A percentile compares a stretch with the other conserved stretches of the same genome.
phyloP scores from a whole-genome alignment of 2,329 filamentous ascomycete species.

The Penicillium sp. region DNA sequence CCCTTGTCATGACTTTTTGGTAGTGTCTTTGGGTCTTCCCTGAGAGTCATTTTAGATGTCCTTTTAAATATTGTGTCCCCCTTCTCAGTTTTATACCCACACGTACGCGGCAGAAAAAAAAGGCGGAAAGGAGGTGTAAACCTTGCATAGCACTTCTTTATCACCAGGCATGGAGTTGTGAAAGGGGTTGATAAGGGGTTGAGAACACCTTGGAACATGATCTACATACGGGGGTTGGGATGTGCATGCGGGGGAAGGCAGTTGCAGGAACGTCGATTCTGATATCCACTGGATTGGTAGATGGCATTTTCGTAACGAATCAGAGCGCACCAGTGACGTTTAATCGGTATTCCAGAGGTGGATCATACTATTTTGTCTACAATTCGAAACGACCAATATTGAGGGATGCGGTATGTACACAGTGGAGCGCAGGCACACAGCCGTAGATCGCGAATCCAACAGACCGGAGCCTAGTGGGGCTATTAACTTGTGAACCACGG shows the following conservation, averaged over 20 bases:
- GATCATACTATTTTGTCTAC: not conserved
- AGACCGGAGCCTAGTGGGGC: conserved; percentile 5
- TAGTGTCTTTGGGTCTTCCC: no score
- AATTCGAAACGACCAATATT: not conserved
- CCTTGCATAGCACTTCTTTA: no score
- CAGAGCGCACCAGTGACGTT: not conserved
- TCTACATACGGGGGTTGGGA: conserved; percentile 4
- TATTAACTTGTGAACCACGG: conserved; percentile 1
- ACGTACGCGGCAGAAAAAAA: no score
- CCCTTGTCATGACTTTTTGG: no score
- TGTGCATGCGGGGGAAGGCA: not conserved
- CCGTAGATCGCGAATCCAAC: not conserved
- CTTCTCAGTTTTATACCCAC: no score
- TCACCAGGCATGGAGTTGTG: no score
- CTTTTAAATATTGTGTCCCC: no score
- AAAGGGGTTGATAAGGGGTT: no score
- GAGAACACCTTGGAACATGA: not conserved
- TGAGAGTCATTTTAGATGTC: no score
- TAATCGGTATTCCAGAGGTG: not conserved
- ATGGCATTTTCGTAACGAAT: not conserved
- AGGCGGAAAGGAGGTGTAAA: no score
- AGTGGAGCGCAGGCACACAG: not conserved
- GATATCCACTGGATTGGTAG: not conserved
- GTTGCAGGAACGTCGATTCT: not conserved
- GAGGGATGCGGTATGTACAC: not conserved